Conservation (phyloP, 352 stramenopile genomes). For the Pythium angustatum region DNA sequence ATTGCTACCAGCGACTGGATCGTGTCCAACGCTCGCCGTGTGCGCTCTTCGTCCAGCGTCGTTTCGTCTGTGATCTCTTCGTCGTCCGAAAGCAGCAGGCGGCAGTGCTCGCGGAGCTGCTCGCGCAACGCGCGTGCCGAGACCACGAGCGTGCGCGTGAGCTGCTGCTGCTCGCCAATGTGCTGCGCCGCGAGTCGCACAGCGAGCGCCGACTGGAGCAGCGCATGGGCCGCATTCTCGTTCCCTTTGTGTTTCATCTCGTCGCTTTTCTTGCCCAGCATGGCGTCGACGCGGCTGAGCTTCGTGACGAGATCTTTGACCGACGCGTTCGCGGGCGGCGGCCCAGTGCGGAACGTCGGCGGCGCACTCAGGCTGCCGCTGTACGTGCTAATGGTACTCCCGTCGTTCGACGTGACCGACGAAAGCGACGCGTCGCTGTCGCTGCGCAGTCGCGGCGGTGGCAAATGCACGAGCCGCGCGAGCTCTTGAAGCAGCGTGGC, state of each 20-base stretch:
- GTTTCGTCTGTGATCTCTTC: slow-evolving; percentile 21
- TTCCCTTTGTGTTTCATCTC: slow-evolving; percentile 77
- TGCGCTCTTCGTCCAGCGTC: slow-evolving; percentile 19
- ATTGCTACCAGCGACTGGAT: slow-evolving; percentile 18
- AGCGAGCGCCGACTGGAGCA: slow-evolving; percentile 51
- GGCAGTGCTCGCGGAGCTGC: slow-evolving; percentile 30
- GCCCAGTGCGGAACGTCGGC: background rate
- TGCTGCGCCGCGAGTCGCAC: slow-evolving; percentile 39
- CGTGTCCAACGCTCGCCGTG: slow-evolving; percentile 11
- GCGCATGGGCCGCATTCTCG: slow-evolving; percentile 45
- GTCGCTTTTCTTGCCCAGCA: slow-evolving; percentile 75
- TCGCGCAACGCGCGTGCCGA: slow-evolving; percentile 20
- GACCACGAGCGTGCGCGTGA: slow-evolving; percentile 41
- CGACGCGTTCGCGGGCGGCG: slow-evolving; percentile 11
- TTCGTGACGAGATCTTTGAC: slow-evolving; percentile 39
- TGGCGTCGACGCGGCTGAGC: slow-evolving; percentile 47
- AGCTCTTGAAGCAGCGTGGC: slow-evolving; percentile 59
- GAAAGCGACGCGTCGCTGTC: slow-evolving; percentile 26
- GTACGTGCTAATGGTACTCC: background rate
- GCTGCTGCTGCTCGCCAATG: slow-evolving; percentile 54
- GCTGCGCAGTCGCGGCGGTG: slow-evolving; percentile 18
- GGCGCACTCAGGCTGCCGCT: background rate
- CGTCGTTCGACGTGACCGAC: slow-evolving; percentile 6
- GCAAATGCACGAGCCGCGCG: slow-evolving; percentile 41
- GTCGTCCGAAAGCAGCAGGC: slow-evolving; percentile 19